Base-by-base conservation (phyloP, 176 grass and related monocot genomes). In the Echinochloa phyllopogon region DNA sequence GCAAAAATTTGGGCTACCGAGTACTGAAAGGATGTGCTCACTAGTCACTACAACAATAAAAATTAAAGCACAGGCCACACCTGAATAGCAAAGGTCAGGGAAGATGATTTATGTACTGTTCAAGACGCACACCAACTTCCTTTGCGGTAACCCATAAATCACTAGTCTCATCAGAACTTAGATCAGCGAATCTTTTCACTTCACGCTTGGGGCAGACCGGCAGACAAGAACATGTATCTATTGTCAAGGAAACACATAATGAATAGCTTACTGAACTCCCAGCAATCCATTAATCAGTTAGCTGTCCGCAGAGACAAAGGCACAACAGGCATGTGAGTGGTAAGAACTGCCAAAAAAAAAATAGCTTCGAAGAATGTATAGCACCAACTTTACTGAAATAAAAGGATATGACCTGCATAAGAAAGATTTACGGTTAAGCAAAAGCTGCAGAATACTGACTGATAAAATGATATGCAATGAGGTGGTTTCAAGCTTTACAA, bases 351-450 rank as follows among this genome's bases (percentile, higher is more conserved):
- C 53, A 38, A 48, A 84, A 41, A 51, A 67, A 6, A 37, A 50
- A 2, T n/a, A 75, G 6, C 29, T 52, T 39, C 17, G 15, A 64
- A 52, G 29, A 52, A 52, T 39, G 20, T 39, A 57, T 33, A 18
- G 36, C 12, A 18, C 4, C 36, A 27, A 15, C 58, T 83, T 69
- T 56, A 11, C 40, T 68, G 45, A 77, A 50, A 53, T 69, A 68
- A 94, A 97, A 97, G 94, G 89, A 97, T 97, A 97, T 94, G 94
- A 97, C 94, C 94, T 97, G 94, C 91, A 89, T 27, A 82, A 45
- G n/a, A 77, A 84, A 52, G 37, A 27, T 15, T 25, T 0, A 0
- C 6, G 74, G 74, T 25, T 6, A 15, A 17, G 13, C 64, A 29
- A 27, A 41, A n/a, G 33, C 25, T 16, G 51, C 5, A 84, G 78